Percentiles rank a stretch among this genome's conserved stretches.
These are phyloP conservation scores for Colletotrichum melonis DNA, from an alignment of 2,329 filamentous ascomycete species.

Conservation along the genomic window DNA sequence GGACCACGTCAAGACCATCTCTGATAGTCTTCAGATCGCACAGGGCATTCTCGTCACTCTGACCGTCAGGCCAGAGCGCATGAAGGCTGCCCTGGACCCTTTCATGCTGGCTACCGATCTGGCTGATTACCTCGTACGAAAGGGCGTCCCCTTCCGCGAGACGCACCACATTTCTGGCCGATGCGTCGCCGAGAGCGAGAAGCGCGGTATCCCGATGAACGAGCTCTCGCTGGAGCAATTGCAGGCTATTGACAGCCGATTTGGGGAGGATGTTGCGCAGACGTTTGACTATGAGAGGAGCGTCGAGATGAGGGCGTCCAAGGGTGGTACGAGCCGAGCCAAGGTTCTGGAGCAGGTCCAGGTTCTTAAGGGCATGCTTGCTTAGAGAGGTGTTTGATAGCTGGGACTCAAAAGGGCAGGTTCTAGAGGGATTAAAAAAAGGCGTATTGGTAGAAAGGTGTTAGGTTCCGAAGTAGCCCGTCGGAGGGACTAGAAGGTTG, in stretches of 20 bases:
- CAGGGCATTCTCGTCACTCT: slow-evolving; percentile 84
- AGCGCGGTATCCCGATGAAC: slow-evolving; percentile 63
- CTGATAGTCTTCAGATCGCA: slow-evolving; percentile 84
- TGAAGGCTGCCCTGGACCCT: slow-evolving; percentile 81
- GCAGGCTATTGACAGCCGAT: slow-evolving; percentile 74
- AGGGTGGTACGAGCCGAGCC: slow-evolving; percentile 81
- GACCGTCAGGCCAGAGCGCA: slow-evolving; percentile 76
- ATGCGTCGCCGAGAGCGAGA: slow-evolving; percentile 76
- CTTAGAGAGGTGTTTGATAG: no score
- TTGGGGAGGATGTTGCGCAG: slow-evolving; percentile 76
- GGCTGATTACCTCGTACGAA: slow-evolving; percentile 72
- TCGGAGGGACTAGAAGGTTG: no score
- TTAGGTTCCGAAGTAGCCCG: no score
- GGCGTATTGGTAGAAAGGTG: no score
- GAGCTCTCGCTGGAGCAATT: slow-evolving; percentile 75
- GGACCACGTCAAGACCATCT: slow-evolving; percentile 84
- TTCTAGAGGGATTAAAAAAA: no score
- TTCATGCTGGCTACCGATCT: slow-evolving; percentile 85
- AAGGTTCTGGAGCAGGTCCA: slow-evolving; percentile 70
- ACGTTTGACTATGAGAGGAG: slow-evolving; percentile 85
- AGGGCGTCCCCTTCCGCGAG: slow-evolving; percentile 81
- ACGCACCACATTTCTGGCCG: slow-evolving; percentile 82
- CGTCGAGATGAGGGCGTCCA: slow-evolving; percentile 82
- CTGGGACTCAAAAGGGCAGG: no score
- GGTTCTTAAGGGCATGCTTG: no score